phyloP scores from a whole-genome alignment of 345 rosid genomes.

The Firmiana major region DNA sequence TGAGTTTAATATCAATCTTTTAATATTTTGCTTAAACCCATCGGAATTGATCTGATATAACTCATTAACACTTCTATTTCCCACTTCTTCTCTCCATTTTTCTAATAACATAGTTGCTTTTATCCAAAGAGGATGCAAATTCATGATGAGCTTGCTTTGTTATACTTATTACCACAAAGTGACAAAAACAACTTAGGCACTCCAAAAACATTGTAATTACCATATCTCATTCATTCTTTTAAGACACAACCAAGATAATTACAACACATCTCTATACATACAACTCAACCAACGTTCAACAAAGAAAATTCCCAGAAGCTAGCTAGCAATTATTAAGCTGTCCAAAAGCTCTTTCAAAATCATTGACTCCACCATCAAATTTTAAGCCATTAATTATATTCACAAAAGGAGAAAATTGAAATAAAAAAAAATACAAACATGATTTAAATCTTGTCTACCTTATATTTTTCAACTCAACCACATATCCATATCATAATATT shows the following conservation, averaged over 20 bases:
- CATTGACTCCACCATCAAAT: not conserved
- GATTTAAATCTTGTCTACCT: not conserved
- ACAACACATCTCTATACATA: not conserved
- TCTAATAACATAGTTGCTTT: not conserved
- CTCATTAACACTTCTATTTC: too few relatives aligned
- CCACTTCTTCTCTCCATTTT: too few relatives aligned
- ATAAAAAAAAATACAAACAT: not conserved
- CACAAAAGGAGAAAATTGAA: too few relatives aligned
- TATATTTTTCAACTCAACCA: not conserved
- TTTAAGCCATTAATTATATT: not conserved
- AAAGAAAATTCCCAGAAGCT: not conserved
- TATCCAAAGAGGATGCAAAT: not conserved
- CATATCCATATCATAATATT: not conserved
- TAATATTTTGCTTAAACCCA: too few relatives aligned
- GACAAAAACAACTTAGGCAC: not conserved
- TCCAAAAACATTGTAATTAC: not conserved
- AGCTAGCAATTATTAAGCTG: not conserved
- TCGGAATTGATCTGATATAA: too few relatives aligned
- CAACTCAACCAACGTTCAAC: not conserved
- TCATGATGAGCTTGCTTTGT: not conserved
- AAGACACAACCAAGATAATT: not conserved
- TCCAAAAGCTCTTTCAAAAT: not conserved
- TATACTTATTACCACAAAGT: not conserved
- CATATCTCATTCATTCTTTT: not conserved
- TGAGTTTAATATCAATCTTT: too few relatives aligned